Percentiles rank a stretch among this genome's conserved stretches.
These are phyloP conservation scores for Eucalyptus pumila DNA, from an alignment of 345 rosid species.

Conservation along the genomic window DNA sequence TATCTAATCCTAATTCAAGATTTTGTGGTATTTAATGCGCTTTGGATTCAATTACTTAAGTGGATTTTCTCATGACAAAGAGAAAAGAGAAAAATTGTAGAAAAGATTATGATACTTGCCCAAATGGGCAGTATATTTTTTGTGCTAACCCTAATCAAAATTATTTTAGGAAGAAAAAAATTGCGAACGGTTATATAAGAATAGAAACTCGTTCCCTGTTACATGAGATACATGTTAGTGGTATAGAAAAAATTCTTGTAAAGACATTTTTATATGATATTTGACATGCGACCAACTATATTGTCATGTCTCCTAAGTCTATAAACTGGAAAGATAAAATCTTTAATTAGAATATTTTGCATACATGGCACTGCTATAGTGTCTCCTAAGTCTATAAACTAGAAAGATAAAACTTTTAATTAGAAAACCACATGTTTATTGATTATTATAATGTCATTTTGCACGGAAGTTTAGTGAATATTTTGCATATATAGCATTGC, in stretches of 20 bases:
- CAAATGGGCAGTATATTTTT: too few species aligned
- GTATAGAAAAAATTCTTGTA: background rate
- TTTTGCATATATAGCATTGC: background rate
- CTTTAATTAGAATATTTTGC: background rate
- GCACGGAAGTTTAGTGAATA: too few species aligned
- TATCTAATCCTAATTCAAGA: too few species aligned
- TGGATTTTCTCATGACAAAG: too few species aligned
- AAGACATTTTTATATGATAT: background rate
- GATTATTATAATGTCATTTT: background rate
- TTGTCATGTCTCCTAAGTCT: background rate
- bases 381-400: background rate
- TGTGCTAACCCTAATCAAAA: too few species aligned
- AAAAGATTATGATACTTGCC: too few species aligned
- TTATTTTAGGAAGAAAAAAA: too few species aligned
- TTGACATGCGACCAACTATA: background rate
- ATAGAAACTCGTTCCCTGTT: background rate
- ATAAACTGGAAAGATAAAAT: too few species aligned
- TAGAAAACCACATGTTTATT: background rate
- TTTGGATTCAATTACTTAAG: too few species aligned
- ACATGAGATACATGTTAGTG: background rate
- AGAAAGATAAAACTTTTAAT: background rate
- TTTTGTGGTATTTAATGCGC: too few species aligned
- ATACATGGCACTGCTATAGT: too few species aligned
- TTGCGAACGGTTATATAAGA: background rate
- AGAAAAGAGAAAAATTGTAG: too few species aligned